Base-by-base conservation (phyloP, 2,329 filamentous ascomycete genomes). In the Pestalotiopsis sp. region DNA sequence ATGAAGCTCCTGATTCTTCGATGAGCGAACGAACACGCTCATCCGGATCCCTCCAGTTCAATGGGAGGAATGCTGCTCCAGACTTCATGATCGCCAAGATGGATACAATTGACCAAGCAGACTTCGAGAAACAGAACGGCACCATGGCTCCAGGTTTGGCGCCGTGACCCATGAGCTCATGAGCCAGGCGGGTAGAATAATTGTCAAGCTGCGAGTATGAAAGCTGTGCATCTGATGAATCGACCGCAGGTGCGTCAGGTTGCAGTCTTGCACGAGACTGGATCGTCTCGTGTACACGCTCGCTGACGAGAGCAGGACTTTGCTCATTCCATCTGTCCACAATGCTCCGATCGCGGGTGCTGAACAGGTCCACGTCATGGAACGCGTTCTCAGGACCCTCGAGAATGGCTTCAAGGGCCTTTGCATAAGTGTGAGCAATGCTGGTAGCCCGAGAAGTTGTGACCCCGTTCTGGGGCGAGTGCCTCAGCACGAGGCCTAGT, bases 21-120 rank as follows among this genome's bases (percentile, higher is more conserved):
- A 66, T 66, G 52, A 61, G 38, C 38, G 56, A 59, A 14, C 52
- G 56, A 41, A 66, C 45, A 27, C 57, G 65, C 65, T 66, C 52
- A 27, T 61, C 52, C 14, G 65, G 65, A n/a, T 66, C 52, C 5
- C 17, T 66, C 23, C 20, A 31, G 56, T 66, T 79, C 20, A 83
- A 70, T 20, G 80, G 78, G 69, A 82, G 78, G 67, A 80, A 82
- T 5, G 73, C 78, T 25, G 74, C 78, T 12, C 78, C 78, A 11
- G 79, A 73, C 3, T 80, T 72, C 20, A 80, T 70, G 17, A 80
- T 74, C 4, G 73, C 78, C 70, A 80, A 74, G 17, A 80, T 77
- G 2, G 76, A 75, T 9, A 80, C 79, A 13, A 80, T 73, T 5
- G 78, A 77, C 78, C 77, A 80, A 6, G 72, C 69, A 5, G 78